These are phyloP conservation scores for Mucor plumbeus DNA, from an alignment of 371 early-diverging fungal genomes.

Conservation along the genomic window DNA sequence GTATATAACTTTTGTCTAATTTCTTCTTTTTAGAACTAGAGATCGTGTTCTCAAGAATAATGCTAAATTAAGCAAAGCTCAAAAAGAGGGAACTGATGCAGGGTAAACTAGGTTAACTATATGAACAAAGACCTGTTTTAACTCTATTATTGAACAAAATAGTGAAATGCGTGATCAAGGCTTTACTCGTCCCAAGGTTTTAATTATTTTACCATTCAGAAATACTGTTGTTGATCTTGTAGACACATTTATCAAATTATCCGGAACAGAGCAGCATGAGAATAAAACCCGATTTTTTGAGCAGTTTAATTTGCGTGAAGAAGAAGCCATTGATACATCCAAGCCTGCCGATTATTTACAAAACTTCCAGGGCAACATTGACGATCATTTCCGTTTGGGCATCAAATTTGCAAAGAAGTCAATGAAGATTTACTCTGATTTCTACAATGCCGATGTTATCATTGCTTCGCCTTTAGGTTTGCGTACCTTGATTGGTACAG, in stretches of 20 bases:
- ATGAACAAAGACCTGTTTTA: neutral
- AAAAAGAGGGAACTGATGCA: constrained; percentile 52
- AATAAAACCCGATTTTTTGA: constrained; percentile 82
- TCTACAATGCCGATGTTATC: constrained; percentile 91
- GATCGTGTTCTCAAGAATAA: constrained; percentile 85
- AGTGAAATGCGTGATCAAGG: constrained; percentile 93
- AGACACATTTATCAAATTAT: constrained; percentile 73
- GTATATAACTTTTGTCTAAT: neutral
- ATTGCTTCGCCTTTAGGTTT: constrained; percentile 94
- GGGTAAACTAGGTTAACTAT: constrained; percentile 27
- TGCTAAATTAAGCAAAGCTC: constrained; percentile 66
- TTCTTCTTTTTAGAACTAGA: constrained; percentile 52
- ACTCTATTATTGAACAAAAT: neutral
- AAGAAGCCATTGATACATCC: constrained; percentile 62
- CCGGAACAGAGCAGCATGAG: constrained; percentile 81
- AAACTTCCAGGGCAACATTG: constrained; percentile 93
- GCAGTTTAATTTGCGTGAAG: constrained; percentile 69
- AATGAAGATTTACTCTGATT: constrained; percentile 85
- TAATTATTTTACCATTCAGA: constrained; percentile 90
- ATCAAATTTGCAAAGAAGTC: constrained; percentile 87
- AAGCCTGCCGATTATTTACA: constrained; percentile 85
- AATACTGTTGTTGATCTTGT: constrained; percentile 84
- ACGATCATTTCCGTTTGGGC: constrained; percentile 95
- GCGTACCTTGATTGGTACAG: constrained; percentile 81
- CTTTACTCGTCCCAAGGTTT: constrained; percentile 91